phyloP scores from a whole-genome alignment of 2,329 filamentous ascomycete genomes.

The Rasamsonia emersonii region DNA sequence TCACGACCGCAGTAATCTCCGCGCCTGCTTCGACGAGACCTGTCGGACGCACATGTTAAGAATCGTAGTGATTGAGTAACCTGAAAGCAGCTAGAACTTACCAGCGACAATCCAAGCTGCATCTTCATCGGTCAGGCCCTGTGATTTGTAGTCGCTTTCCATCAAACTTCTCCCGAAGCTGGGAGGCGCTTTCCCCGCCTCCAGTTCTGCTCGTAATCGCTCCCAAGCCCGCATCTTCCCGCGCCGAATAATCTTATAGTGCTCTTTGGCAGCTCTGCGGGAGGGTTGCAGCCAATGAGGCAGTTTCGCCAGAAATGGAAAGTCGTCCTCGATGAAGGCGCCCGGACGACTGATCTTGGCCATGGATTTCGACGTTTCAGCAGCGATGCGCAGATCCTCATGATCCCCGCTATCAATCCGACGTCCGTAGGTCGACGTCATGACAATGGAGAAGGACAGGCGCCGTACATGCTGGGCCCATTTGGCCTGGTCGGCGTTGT shows the following conservation, averaged over 20 bases:
- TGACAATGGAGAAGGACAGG: conserved; percentile 2
- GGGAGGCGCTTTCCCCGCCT: neutral
- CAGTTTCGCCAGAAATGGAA: conserved; percentile 1
- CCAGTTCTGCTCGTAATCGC: neutral
- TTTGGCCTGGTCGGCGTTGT: neutral
- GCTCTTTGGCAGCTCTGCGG: neutral
- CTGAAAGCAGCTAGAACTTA: neutral
- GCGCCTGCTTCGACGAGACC: conserved; percentile 2
- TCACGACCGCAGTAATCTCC: neutral
- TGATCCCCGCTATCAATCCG: conserved; percentile 1
- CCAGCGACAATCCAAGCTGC: conserved; percentile 2
- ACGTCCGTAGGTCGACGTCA: conserved; percentile 1
- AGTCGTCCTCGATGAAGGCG: conserved; percentile 1
- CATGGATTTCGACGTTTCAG: neutral
- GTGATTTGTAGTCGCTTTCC: conserved; percentile 1
- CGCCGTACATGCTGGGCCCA: conserved; percentile 1
- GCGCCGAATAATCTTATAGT: neutral
- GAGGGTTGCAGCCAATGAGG: conserved; percentile 3
- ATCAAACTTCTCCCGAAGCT: conserved; percentile 1
- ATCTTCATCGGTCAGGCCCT: conserved; percentile 2
- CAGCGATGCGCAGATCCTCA: conserved; percentile 1
- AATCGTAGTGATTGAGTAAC: neutral
- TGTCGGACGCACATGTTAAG: neutral
- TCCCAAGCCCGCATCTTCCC: conserved; percentile 1
- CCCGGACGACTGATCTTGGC: conserved; percentile 1